A percentile compares a stretch with the other conserved stretches of the same genome.
Conservation (phyloP, 768 basidiomycete species). For the Calocybe gangraenosa region DNA sequence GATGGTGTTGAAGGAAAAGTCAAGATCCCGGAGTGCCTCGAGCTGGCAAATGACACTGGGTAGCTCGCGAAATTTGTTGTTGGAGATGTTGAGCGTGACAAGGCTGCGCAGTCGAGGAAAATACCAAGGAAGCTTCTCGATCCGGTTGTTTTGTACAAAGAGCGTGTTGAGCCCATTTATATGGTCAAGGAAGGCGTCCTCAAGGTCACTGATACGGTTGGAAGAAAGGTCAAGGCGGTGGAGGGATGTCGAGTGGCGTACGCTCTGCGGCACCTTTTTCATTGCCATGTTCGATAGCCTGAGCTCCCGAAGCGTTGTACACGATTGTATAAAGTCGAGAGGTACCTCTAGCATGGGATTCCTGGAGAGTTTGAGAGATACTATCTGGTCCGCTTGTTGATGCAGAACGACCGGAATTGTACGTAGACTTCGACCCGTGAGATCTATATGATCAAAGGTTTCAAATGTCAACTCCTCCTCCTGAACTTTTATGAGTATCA, state of each 20-base stretch:
- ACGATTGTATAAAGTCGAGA: constrained; percentile 92
- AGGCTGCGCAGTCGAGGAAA: constrained; percentile 73
- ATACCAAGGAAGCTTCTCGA: constrained; percentile 82
- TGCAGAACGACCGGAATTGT: constrained; percentile 89
- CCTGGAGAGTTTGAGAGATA: constrained; percentile 82
- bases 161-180: constrained; percentile 67
- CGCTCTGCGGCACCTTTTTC: constrained; percentile 85
- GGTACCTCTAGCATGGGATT: constrained; percentile 97
- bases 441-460: constrained; percentile 73
- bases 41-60: constrained; percentile 76
- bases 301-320: constrained; percentile 78
- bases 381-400: constrained; percentile 77
- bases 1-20: constrained; percentile 93
- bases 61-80: constrained; percentile 83
- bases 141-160: constrained; percentile 85
- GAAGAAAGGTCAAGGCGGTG: constrained; percentile 84
- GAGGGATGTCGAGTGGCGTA: constrained; percentile 70
- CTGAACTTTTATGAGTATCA: constrained; percentile 28
- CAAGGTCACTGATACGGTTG: constrained; percentile 86
- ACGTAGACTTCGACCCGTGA: constrained; percentile 74
- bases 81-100: constrained; percentile 85
- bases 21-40: constrained; percentile 73
- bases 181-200: constrained; percentile 78
- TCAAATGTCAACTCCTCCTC: constrained; percentile 73
- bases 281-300: constrained; percentile 89